Percentiles rank a stretch among this genome's conserved stretches.
These are phyloP conservation scores for Huntiella moniliformis DNA, from an alignment of 2,329 filamentous ascomycete genomes.

Conservation along the genomic window DNA sequence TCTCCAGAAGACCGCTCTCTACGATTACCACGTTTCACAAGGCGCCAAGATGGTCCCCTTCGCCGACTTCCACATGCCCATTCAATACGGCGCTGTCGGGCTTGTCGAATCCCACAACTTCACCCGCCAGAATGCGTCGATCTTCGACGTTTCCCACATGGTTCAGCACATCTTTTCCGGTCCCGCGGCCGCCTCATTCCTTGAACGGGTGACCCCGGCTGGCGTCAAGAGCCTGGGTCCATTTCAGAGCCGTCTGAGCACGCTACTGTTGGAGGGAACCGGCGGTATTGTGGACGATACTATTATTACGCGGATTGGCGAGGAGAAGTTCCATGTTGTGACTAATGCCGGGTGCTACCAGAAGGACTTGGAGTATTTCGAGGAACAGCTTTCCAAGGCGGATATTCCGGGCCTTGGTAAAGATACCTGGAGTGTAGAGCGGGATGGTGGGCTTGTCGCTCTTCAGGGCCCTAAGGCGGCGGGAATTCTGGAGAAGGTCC, in stretches of 20 bases:
- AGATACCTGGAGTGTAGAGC: slow-evolving; percentile 49
- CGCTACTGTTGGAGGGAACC: slow-evolving; percentile 56
- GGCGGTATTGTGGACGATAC: slow-evolving; percentile 93
- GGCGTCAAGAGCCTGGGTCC: slow-evolving; percentile 42
- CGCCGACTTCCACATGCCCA: slow-evolving; percentile 79
- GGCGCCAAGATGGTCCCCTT: slow-evolving; percentile 96
- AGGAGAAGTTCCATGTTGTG: slow-evolving; percentile 72
- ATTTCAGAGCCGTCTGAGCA: slow-evolving; percentile 66
- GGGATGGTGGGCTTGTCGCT: slow-evolving; percentile 62
- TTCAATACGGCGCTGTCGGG: slow-evolving; percentile 63
- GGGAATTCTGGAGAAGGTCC: slow-evolving; percentile 44
- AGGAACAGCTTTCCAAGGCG: slow-evolving; percentile 45
- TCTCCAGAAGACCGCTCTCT: slow-evolving; percentile 50
- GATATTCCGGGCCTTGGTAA: slow-evolving; percentile 28
- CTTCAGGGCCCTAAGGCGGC: slow-evolving; percentile 71
- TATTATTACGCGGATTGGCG: slow-evolving; percentile 63
- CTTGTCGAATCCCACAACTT: slow-evolving; percentile 76
- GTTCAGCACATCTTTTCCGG: slow-evolving; percentile 76
- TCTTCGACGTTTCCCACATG: slow-evolving; percentile 97
- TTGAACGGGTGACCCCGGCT: slow-evolving; percentile 69
- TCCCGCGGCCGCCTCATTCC: slow-evolving; percentile 58
- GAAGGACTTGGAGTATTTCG: slow-evolving; percentile 68
- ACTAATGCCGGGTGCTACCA: slow-evolving; percentile 85
- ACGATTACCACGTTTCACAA: slow-evolving; percentile 57
- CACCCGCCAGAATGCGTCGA: slow-evolving; percentile 68